phyloP scores from a whole-genome alignment of 208 protist species.

The Trypanosoma scelopori region DNA sequence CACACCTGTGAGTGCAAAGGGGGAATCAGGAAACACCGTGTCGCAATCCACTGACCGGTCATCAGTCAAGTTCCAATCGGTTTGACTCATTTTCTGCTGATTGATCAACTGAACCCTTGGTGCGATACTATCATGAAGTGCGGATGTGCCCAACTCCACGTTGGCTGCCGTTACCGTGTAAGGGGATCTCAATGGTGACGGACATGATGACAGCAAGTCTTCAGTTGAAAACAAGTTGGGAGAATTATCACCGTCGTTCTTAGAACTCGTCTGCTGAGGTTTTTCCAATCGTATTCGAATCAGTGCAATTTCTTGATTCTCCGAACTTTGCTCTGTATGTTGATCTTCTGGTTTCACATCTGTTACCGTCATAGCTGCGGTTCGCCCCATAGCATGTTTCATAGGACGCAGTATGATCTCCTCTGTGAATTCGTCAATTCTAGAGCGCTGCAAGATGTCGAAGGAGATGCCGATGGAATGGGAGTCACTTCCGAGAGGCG shows the following conservation, averaged over 20 bases:
- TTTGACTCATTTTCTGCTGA: not conserved
- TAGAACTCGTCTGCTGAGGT: not conserved
- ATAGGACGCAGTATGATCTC: slow-evolving; percentile 31
- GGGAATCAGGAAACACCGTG: not conserved
- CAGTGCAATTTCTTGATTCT: not conserved
- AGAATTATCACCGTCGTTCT: not conserved
- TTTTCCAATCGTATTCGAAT: not conserved
- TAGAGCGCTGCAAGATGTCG: slow-evolving; percentile 29
- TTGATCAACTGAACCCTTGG: not conserved
- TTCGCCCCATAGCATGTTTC: slow-evolving; percentile 22
- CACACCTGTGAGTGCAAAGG: slow-evolving; percentile 5
- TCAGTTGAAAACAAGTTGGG: not conserved
- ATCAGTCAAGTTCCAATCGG: not conserved
- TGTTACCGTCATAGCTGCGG: not conserved
- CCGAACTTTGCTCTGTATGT: not conserved
- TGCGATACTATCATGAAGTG: not conserved
- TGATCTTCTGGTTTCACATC: slow-evolving; percentile 1
- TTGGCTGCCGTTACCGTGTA: not conserved
- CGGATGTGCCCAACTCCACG: not conserved
- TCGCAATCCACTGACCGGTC: not conserved
- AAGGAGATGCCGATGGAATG: slow-evolving; percentile 40
- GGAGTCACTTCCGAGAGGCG: slow-evolving; percentile 21
- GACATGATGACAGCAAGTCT: too few species aligned
- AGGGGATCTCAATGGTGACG: too few species aligned
- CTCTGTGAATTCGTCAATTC: slow-evolving; percentile 4